Conservation (phyloP, 345 rosid species). For the Citrus maxima region DNA sequence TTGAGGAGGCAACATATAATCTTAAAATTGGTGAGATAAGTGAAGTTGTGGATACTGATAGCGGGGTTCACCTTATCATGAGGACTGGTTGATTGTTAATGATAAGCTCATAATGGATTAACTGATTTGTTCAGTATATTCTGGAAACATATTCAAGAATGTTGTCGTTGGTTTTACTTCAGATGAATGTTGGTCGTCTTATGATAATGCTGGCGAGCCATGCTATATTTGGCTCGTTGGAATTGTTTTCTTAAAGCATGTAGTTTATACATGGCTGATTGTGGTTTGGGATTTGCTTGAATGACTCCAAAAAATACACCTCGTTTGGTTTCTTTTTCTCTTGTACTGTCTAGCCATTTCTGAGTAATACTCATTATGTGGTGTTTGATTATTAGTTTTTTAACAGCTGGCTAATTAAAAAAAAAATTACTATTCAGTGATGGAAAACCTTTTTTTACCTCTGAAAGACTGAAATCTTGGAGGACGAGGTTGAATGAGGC, state of each 20-base stretch:
- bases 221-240: not conserved
- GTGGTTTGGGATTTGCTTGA: conserved; percentile 2
- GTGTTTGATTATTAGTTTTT: not conserved
- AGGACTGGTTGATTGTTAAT: conserved; percentile 60
- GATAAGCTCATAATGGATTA: not conserved
- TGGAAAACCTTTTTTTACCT: too few species aligned
- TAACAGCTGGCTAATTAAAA: not conserved
- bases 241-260: not conserved
- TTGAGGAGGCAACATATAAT: conserved; percentile 76
- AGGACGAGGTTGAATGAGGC: too few species aligned
- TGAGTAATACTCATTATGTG: not conserved
- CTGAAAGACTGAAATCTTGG: too few species aligned
- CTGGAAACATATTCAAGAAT: not conserved
- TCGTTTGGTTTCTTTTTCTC: not conserved
- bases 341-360: not conserved
- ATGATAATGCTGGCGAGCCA: not conserved
- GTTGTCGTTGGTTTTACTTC: conserved; percentile 9
- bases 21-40: conserved; percentile 90
- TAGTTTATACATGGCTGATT: not conserved
- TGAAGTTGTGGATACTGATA: conserved; percentile 84
- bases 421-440: too few species aligned
- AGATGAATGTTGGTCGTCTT: not conserved
- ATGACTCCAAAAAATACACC: conserved; percentile 4
- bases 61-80: conserved; percentile 87
- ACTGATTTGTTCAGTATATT: conserved; percentile 8